A percentile compares a stretch with the other conserved stretches of the same genome.
Conservation (phyloP, 2,329 filamentous ascomycete species). For the Apiospora malaysiana region DNA sequence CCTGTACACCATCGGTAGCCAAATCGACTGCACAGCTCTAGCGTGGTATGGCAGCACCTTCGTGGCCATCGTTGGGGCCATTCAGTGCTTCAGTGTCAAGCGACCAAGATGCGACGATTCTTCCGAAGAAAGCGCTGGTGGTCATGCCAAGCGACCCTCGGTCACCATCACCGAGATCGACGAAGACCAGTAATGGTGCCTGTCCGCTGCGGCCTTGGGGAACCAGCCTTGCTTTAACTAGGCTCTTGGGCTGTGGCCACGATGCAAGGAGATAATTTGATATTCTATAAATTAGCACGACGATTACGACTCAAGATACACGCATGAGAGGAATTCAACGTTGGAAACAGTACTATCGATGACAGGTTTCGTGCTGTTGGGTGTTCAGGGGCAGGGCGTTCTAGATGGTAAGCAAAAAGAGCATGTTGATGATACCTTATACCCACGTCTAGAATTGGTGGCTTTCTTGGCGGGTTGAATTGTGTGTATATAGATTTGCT, state of each 20-base stretch:
- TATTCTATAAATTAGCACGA: neutral
- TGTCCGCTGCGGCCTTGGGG: neutral
- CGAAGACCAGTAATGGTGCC: constrained; percentile 24
- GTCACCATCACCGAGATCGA: constrained; percentile 27
- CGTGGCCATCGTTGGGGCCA: constrained; percentile 60
- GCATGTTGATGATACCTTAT: constrained; percentile 10
- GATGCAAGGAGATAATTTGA: neutral
- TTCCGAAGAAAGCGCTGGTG: constrained; percentile 25
- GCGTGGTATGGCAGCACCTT: constrained; percentile 69
- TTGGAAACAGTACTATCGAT: neutral
- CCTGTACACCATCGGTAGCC: constrained; percentile 65
- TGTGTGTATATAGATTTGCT: neutral
- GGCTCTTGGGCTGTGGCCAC: neutral
- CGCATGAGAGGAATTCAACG: neutral
- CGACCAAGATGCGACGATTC: constrained; percentile 34
- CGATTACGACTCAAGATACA: neutral
- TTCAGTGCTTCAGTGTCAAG: constrained; percentile 64
- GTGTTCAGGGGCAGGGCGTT: constrained; percentile 6
- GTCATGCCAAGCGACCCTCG: constrained; percentile 20
- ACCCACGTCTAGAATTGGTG: constrained; percentile 8
- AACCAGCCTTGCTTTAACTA: neutral
- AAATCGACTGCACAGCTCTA: constrained; percentile 63
- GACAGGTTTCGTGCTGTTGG: neutral
- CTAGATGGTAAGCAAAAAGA: neutral
- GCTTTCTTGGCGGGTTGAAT: neutral